Base-by-base conservation (phyloP, 768 basidiomycete genomes). In the Mrakia frigida region DNA sequence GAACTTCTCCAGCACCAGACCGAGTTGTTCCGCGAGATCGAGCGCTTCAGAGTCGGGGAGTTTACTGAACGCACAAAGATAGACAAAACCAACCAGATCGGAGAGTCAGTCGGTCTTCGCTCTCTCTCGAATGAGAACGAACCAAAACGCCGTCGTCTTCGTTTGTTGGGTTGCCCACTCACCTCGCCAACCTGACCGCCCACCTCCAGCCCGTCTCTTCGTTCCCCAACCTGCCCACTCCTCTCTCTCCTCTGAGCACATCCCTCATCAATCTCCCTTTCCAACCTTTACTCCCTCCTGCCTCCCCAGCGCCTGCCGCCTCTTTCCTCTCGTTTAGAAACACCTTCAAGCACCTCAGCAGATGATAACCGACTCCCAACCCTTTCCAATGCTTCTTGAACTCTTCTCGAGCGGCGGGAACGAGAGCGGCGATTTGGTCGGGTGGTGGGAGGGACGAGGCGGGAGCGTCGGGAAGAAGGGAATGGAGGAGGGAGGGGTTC, bases 211-310 rank as follows among this genome's bases (percentile, higher is more conserved):
- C 74, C 16, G 46, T 50, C 18, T 43, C 28, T 23, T 77, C 63
- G 7, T 50, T 39, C 52, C 37, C 52, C 18, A 35, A 7, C 31
- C 61, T 74, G 9, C 65, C 70, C 16, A 72, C 46, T 16, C 73
- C 65, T 7, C 35, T 33, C 9, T 73, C 71, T 0, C 76, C 76
- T 25, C 33, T 11, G 69, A 7, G 37, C 70, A 60, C 39, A 50
- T 72, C 50, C 56, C 72, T 72, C 76, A 77, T 77, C 50, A 73
- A 10, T 9, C 72, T 35, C 13, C 41, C 65, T 14, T 59, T 16
- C 61, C 73, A 53, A 50, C 37, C 41, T 3, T 2, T 65, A 16
- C 56, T 67, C 56, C 76, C 73, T 65, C n/a, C 72, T 37, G 16
- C 41, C 65, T 28, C 28, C n/a, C 61, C 73, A 25, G 50, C 37